Base-by-base conservation (phyloP, 306 rosid species). In the Macrotyloma uniflorum region DNA sequence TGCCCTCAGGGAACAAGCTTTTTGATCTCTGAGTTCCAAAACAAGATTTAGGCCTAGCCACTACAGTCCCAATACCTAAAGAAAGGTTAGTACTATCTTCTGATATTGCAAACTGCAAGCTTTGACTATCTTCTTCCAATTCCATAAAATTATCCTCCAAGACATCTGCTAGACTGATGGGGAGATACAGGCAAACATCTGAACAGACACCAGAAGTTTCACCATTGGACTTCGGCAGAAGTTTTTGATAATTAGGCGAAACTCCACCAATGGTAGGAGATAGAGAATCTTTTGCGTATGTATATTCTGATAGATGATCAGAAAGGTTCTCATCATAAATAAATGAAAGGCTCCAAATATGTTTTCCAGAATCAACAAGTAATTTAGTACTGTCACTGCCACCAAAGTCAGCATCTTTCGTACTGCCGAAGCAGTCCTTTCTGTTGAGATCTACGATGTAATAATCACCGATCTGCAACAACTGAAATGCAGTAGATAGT, bases 391-490 rank as follows among this genome's bases (percentile, higher is more conserved):
- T 50, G 13, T n/a, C 58, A 82, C 79, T 49, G 20, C 75, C 68
- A 59, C 62, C 62, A 71, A 46, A 66, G 50, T 30, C 65, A 75
- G 85, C 83, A 73, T 75, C 80, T 79, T 79, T 77, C 6, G 70
- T 22, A 50, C 72, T 72, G 84, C 90, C 85, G 63, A 89, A 83
- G 72, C 84, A 78, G 53, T 82, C 88, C 69, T 87, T 83, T 62
- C 46, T 59, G 50, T 79, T 47, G 83, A 85, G 86, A 81, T 87
- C 85, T 82, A 84, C 62, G 55, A 91, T 80, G 86, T 92, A 95
- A 86, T 88, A 85, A 77, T 82, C 82, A 74, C 97, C 97, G 79
- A 95, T 92, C 87, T 87, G 95, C 90, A 95, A 74, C 59, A 83
- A 73, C 98, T 90, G 93, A 85, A 82, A 84, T 80, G 59, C 47